These are phyloP conservation scores for Ceratocystiopsis sp. DNA, from an alignment of 2,329 filamentous ascomycete species.

Conservation along the genomic window DNA sequence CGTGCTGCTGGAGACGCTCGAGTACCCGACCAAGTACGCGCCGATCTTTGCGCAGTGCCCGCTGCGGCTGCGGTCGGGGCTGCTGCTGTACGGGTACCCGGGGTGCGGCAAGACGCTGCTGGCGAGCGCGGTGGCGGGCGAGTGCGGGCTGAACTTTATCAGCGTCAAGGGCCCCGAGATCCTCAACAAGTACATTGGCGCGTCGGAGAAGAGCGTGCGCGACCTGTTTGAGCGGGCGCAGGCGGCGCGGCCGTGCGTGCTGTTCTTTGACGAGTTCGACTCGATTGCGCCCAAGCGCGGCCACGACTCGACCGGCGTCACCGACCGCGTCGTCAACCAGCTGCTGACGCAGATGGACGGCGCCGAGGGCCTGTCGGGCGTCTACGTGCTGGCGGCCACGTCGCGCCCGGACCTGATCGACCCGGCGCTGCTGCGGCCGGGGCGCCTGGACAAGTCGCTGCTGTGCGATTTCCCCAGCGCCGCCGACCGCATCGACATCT, in stretches of 20 bases:
- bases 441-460: constrained; percentile 81
- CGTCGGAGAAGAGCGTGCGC: constrained; percentile 87
- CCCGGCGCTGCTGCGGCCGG: constrained; percentile 77
- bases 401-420: constrained; percentile 90
- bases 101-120: constrained; percentile 94
- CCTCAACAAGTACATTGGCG: constrained; percentile 97
- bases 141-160: constrained; percentile 97
- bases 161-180: constrained; percentile 97
- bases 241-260: constrained; percentile 78
- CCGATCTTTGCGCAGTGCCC: constrained; percentile 96
- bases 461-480: constrained; percentile 74
- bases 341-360: constrained; percentile 98
- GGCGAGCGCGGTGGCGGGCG: constrained; percentile 89
- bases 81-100: constrained; percentile 86
- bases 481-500: constrained; percentile 75
- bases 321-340: constrained; percentile 95
- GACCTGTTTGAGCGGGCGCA: constrained; percentile 88
- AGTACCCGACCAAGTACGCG: constrained; percentile 95
- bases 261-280: constrained; percentile 99
- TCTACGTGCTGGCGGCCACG: constrained; percentile 92
- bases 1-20: constrained; percentile 82
- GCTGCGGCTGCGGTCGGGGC: constrained; percentile 78
- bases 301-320: constrained; percentile 95
- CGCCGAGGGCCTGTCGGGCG: constrained; percentile 82
- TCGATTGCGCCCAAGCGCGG: constrained; percentile 93